Evolutionary conservation across 495 filamentous ascomycete genomes (phyloP), one percentile per base, ranked within the genome.

Genomic region (Neurospora sp.): DNA sequence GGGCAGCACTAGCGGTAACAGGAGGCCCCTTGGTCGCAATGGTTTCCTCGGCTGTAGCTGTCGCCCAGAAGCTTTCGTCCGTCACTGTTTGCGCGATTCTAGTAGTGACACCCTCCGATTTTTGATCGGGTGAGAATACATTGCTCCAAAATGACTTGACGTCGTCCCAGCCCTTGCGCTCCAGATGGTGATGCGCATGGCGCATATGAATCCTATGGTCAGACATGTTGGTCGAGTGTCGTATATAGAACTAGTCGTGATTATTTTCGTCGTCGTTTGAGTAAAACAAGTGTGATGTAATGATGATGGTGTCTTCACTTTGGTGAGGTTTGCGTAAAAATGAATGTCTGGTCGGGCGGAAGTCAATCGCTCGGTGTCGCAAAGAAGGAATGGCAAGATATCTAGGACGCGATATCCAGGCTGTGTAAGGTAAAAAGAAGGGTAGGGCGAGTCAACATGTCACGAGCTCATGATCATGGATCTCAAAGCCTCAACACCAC

Each of bases 401-500:
- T 65, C 53, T 65, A 65, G 6, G 53, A 2, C 27, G 53, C 27
- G 53, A 65, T 65, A 65, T 65, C 53, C 18, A 18, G 27, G 53
- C 27, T 35, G 22, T 61, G 73, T 70, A 74, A 76, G 41, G 53
- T 65, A 31, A 65, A 65, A 65, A 42, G 73, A 76, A 72, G 70
- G 73, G 44, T 74, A 75, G 69, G 46, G 72, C 48, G 70, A 74
- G 73, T 61, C 48, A 71, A 70, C 22, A 68, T 71, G 27, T 74
- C 68, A 74, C 39, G 70, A 65, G 35, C n/a, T 72, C 70, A 74
- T 74, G 70, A 74, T 44, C 70, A 72, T 37, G 69, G 46, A 46
- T 53, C 71, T 39, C 39, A 44, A 72, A 41, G 71, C 72, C 73
- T 74, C 74, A 53, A 72, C 74, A 74, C 73, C 72, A 61, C 69